Percentiles rank a stretch among this genome's conserved stretches.
Conservation (phyloP, 768 basidiomycete species). For the Naematelia aurantialba region DNA sequence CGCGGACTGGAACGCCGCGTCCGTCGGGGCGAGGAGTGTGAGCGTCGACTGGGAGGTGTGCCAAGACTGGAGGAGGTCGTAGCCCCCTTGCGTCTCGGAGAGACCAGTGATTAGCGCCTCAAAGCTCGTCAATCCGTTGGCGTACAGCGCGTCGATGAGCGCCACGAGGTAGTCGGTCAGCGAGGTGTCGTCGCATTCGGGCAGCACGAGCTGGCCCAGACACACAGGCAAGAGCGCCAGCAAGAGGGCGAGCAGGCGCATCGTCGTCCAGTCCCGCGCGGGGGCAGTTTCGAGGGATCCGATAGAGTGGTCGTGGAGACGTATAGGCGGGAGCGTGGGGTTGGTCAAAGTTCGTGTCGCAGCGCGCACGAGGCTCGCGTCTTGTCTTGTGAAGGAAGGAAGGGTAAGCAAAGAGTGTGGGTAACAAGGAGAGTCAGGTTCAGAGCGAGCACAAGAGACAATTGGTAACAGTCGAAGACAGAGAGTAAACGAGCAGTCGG, state of each 20-base stretch:
- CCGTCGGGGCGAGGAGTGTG: conserved; percentile 39
- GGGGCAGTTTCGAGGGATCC: not conserved
- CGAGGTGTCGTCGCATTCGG: conserved; percentile 26
- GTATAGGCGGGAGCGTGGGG: no score
- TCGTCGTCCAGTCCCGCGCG: not conserved
- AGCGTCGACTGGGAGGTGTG: conserved; percentile 9
- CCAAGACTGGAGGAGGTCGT: conserved; percentile 19
- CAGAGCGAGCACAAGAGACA: not conserved
- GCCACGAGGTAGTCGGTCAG: conserved; percentile 31
- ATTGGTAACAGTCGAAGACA: not conserved
- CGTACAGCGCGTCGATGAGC: conserved; percentile 33
- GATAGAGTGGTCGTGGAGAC: not conserved
- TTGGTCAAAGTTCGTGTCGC: no score
- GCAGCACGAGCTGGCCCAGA: not conserved
- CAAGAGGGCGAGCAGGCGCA: not conserved
- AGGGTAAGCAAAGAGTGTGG: not conserved
- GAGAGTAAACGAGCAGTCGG: not conserved
- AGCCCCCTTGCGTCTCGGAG: conserved; percentile 27
- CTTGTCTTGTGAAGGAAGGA: not conserved
- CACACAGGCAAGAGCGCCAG: not conserved
- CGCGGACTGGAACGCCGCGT: conserved; percentile 29
- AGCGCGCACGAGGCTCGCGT: no score
- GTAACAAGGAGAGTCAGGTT: not conserved
- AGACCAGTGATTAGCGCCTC: conserved; percentile 30
- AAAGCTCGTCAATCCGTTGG: conserved; percentile 36